Evolutionary conservation across 2,329 filamentous ascomycete genomes (phyloP).

Genomic region (Epichloe gansuensis): DNA sequence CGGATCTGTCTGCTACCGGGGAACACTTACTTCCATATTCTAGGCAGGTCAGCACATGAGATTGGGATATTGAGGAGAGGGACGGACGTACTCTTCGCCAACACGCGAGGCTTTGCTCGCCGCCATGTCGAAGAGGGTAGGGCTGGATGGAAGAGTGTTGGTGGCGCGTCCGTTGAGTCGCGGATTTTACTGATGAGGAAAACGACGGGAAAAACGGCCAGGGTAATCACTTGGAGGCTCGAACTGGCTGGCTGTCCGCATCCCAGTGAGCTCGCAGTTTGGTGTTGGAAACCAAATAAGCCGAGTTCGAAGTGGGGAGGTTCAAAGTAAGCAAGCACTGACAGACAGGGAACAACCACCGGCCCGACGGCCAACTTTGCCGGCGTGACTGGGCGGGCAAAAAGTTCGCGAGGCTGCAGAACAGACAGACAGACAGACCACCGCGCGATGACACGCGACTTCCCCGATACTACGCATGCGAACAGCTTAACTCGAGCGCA

Average conservation of each 20-base stretch:
- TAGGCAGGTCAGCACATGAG: slow-evolving; percentile 28
- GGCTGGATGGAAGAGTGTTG: neutral
- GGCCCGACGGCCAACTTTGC: slow-evolving; percentile 22
- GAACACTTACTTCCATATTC: slow-evolving; percentile 78
- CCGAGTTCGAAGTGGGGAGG: neutral
- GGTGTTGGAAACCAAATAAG: too few species aligned
- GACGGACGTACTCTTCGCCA: slow-evolving; percentile 45
- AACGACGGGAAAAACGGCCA: too few species aligned
- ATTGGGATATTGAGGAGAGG: neutral
- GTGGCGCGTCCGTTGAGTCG: neutral
- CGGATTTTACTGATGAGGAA: neutral
- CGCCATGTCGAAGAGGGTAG: slow-evolving; percentile 30
- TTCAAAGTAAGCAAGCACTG: neutral
- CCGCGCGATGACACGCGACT: neutral
- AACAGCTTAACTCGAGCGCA: neutral
- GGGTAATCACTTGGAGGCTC: neutral
- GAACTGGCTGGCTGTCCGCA: neutral
- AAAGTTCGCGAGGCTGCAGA: too few species aligned
- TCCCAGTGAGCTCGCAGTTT: neutral
- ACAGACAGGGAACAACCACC: slow-evolving; percentile 18
- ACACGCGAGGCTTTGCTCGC: slow-evolving; percentile 48
- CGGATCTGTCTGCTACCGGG: neutral
- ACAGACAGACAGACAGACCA: too few species aligned
- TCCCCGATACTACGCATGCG: neutral
- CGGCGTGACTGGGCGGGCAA: too few species aligned